Evolutionary conservation across 2,329 filamentous ascomycete genomes (phyloP), one percentile per base, ranked within the genome.

Genomic region (Xylaria digitata): DNA sequence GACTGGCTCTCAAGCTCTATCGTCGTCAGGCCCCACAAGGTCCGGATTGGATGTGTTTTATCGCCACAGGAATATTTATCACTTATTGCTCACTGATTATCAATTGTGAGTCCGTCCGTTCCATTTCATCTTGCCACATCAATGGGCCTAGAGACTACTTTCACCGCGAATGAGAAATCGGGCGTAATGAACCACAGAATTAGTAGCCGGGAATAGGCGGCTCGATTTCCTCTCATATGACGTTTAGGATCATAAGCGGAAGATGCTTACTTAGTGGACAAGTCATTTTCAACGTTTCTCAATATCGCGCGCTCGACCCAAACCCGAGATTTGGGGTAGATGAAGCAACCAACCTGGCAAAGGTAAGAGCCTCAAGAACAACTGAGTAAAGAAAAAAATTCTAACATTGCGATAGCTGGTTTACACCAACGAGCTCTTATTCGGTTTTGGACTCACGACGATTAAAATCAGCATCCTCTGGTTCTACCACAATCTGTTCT

Each of bases 381-480:
- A 26, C 11, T 1, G 17, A 40, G 8, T 9, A 40, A 17, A 30
- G n/a, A 8, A 34, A 8, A 34, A 7, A 3, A 23, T 32, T 3
- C 50, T 62, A 30, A 62, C 8, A 2, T 3, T 11, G 4, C 13
- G 21, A 8, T 17, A 66, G 63, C 9, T 62, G 6, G 19, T 19
- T 13, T 66, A 61, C 15, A 58, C 50, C 5, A 63, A 40, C 15
- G 65, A 67, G 49, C 23, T 67, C 21, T 13, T 67, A 13, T 64
- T 63, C 15, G 60, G 54, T 15, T 55, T 60, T 32, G 53, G 46
- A n/a, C 64, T 67, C 19, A 67, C 65, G 2, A 6, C 54, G n/a
- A 56, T 64, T 1, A 67, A 67, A 52, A 43, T 67, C 8, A 67
- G 65, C 19, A 67, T 67, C 11, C 65, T 67, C 15, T 64, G 60